Base-by-base conservation (phyloP, 352 stramenopile species). In the Phytophthora pistaciae region DNA sequence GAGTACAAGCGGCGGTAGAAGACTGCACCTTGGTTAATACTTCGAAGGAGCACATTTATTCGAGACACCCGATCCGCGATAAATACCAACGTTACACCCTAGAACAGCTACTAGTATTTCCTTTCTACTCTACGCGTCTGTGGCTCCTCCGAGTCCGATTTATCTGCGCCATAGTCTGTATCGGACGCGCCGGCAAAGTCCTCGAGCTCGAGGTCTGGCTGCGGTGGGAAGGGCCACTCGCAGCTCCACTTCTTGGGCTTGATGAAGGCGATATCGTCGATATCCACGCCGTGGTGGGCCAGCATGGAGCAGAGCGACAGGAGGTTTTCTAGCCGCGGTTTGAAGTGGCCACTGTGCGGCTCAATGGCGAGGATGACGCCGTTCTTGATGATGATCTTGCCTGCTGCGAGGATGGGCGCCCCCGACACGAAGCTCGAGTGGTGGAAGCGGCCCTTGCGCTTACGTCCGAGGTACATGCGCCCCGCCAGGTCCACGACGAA, bases 1-100 rank as follows among this genome's bases (percentile, higher is more conserved):
- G 88, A 96, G 72, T 96, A 96, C 72, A 96, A 96, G 70, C 81
- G 87, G 9, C 72, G 88, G 82, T 94, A 94, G 61, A 46, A 52
- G 11, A 18, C n/a, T 56, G 33, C 10, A 31, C 49, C 11, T 3
- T 42, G 36, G 38, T 44, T n/a, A 44, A 53, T 10, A 27, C 5
- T 27, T 36, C 29, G 29, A 36, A 40, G 60, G 23, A 69, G 52
- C 14, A 63, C 20, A 66, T 71, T 63, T 59, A 71, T 70, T 75
- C 56, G 49, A 70, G 33, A 63, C 50, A 44, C 29, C 25, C 36
- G 65, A 53, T 46, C 64, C 54, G 27, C 7, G 42, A 75, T 78
- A 69, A 75, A 75, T 72, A 75, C 66, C 63, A 60, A 68, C 54
- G 40, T 27, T 40, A 70, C 55, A 57, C 16, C 9, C 4, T 36